Conservation (phyloP, 768 basidiomycete species). For the Mycena alexandri region DNA sequence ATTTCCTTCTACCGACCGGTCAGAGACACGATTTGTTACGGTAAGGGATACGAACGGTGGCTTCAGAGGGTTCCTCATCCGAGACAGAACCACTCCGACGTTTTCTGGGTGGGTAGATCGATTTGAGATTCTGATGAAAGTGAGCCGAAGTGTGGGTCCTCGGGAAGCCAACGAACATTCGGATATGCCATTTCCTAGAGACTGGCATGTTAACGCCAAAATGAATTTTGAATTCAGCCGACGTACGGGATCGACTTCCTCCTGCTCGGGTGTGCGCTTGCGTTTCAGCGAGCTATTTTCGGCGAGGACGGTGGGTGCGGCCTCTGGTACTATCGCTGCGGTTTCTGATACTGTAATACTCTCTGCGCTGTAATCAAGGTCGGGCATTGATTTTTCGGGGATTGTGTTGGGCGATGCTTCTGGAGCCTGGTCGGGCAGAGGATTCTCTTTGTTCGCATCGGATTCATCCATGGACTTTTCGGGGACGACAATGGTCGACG, state of each 20-base stretch:
- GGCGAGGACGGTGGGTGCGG: neutral
- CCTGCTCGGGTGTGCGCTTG: conserved; percentile 45
- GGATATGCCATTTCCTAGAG: conserved; percentile 58
- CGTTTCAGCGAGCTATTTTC: conserved; percentile 44
- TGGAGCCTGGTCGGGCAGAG: neutral
- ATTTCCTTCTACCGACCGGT: conserved; percentile 1
- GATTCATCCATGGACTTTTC: conserved; percentile 6
- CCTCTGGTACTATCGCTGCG: neutral
- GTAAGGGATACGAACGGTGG: neutral
- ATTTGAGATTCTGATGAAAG: conserved; percentile 55
- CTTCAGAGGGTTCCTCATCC: conserved; percentile 34
- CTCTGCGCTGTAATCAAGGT: neutral
- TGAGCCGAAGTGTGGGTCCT: conserved; percentile 1
- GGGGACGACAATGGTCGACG: neutral
- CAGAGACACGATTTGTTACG: neutral
- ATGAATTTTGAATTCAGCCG: neutral
- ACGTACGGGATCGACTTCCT: conserved; percentile 38
- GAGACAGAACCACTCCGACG: conserved; percentile 51
- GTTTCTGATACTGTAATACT: neutral
- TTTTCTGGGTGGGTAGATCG: conserved; percentile 59
- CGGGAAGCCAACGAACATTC: conserved; percentile 46
- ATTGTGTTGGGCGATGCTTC: neutral
- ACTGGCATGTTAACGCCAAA: conserved; percentile 3
- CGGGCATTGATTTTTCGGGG: neutral
- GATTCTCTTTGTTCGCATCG: neutral